Evolutionary conservation across 345 rosid genomes (phyloP).

Genomic region (Murraya koenigii): DNA sequence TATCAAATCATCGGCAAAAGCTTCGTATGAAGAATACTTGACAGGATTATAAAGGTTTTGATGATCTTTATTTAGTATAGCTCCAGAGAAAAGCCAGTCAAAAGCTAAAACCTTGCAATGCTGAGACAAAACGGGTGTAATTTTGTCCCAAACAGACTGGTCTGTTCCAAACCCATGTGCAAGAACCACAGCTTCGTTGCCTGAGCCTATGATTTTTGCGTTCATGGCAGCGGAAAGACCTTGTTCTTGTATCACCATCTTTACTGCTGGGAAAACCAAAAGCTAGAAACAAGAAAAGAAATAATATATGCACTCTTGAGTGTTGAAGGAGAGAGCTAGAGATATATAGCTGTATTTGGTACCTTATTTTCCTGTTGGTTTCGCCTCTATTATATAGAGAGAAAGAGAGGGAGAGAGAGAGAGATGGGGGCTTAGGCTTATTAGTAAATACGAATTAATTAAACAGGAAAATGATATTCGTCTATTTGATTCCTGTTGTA

Average conservation of each 20-base stretch:
- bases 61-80: constrained; percentile 40
- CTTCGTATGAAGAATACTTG: constrained; percentile 54
- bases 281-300: background rate
- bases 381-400: constrained; percentile 13
- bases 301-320: no score
- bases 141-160: constrained; percentile 65
- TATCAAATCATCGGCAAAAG: constrained; percentile 59
- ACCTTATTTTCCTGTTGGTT: background rate
- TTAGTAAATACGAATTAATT: background rate
- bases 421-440: no score
- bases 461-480: background rate
- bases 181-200: constrained; percentile 37
- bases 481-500: background rate
- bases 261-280: background rate
- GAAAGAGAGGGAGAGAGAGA: background rate
- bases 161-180: constrained; percentile 80
- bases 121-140: constrained; percentile 43
- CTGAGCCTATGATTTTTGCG: constrained; percentile 55
- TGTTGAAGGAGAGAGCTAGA: background rate
- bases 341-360: background rate
- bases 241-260: constrained; percentile 40
- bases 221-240: constrained; percentile 54
- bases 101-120: constrained; percentile 54
- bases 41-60: constrained; percentile 48
- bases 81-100: constrained; percentile 76